These are phyloP conservation scores for Abrus pulchellus DNA, from an alignment of 306 rosid species.

Conservation along the genomic window DNA sequence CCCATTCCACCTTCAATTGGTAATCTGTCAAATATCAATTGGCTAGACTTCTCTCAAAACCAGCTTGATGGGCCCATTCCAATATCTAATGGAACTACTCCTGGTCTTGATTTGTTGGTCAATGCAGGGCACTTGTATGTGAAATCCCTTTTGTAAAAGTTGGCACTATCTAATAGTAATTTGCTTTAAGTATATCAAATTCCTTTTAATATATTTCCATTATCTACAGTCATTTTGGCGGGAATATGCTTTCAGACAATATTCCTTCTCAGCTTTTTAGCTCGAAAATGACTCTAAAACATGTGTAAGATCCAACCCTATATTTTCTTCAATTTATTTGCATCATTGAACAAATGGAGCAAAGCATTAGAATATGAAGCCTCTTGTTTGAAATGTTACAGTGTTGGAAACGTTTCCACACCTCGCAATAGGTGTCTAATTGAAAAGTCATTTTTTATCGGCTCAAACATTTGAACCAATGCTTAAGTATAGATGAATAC, in stretches of 20 bases:
- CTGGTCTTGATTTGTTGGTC: constrained; percentile 62
- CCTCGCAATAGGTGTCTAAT: no score
- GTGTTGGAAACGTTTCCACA: neutral
- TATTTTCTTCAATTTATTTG: neutral
- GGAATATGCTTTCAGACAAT: constrained; percentile 61
- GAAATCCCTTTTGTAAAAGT: constrained; percentile 29
- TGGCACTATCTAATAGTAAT: neutral
- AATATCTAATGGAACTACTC: constrained; percentile 56
- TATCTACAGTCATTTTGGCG: constrained; percentile 72
- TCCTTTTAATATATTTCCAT: constrained; percentile 34
- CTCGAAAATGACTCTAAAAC: constrained; percentile 63
- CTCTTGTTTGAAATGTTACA: no score
- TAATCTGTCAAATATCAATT: constrained; percentile 52
- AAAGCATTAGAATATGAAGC: neutral
- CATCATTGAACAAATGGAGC: constrained; percentile 1
- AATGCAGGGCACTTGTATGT: constrained; percentile 60
- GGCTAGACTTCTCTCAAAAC: constrained; percentile 61
- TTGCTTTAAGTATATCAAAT: neutral
- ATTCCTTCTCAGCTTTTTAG: constrained; percentile 69
- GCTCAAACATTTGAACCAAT: no score
- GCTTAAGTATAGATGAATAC: no score
- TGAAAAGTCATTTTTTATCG: no score
- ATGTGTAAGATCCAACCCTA: constrained; percentile 62
- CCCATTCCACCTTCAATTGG: constrained; percentile 60
- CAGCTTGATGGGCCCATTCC: constrained; percentile 58